These are phyloP conservation scores for Alternaria conjuncta DNA, from an alignment of 2,329 filamentous ascomycete species.

Conservation along the genomic window DNA sequence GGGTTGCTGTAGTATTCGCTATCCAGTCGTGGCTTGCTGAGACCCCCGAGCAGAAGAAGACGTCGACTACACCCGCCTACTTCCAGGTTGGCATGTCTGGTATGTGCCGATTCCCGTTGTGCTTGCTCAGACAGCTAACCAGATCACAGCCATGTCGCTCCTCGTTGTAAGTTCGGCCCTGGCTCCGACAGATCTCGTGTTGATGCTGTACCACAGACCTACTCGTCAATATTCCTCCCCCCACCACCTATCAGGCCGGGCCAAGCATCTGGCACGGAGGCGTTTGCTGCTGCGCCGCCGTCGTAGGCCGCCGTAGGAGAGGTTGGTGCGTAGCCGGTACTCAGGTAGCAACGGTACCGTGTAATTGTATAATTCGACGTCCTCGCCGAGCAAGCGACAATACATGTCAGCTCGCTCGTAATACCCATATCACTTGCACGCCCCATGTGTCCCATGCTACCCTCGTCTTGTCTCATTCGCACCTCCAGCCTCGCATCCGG, in stretches of 20 bases:
- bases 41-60: conserved; percentile 70
- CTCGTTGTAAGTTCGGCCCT: conserved; percentile 49
- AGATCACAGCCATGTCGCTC: conserved; percentile 51
- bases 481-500: background rate
- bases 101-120: conserved; percentile 55
- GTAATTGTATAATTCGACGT: conserved; percentile 22
- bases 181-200: background rate
- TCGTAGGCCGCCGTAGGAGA: conserved; percentile 33
- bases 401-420: background rate
- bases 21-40: conserved; percentile 80
- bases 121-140: conserved; percentile 12
- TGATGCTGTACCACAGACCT: conserved; percentile 50
- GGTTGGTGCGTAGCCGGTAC: conserved; percentile 1
- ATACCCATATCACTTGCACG: background rate
- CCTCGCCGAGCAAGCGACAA: background rate
- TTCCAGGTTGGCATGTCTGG: conserved; percentile 81
- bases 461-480: conserved; percentile 3
- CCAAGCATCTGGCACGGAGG: conserved; percentile 54
- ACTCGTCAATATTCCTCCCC: conserved; percentile 70
- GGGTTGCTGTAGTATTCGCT: conserved; percentile 76
- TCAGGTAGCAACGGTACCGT: conserved; percentile 19
- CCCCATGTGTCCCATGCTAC: background rate
- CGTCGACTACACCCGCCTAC: conserved; percentile 70
- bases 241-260: conserved; percentile 51
- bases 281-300: conserved; percentile 56